A percentile compares a stretch with the other conserved stretches of the same genome.
Evolutionary conservation across 176 grass and related monocot genomes (phyloP).

Genomic region (Chrysopogon serrulatus): DNA sequence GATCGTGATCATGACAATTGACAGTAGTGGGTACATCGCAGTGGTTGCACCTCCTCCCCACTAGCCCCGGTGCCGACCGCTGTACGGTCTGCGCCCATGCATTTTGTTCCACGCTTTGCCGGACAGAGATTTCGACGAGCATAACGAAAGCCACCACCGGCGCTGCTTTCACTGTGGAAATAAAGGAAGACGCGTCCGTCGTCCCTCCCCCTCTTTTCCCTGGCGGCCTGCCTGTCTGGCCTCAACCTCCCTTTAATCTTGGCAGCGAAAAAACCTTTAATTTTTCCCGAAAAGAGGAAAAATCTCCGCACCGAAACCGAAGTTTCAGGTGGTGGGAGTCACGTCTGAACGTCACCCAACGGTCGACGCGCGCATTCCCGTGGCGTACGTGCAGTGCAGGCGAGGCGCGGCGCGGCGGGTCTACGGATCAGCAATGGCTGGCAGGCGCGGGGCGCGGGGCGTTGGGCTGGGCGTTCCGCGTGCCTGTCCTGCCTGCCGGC

Average conservation of each 20-base stretch:
- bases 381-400: neutral
- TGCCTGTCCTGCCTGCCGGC: neutral
- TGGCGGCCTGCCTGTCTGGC: no score
- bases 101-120: conserved; percentile 16
- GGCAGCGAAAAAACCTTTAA: neutral
- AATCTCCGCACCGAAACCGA: neutral
- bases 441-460: no score
- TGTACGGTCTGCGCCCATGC: conserved; percentile 23
- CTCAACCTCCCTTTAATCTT: neutral
- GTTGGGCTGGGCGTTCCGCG: neutral
- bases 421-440: neutral
- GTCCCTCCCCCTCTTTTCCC: neutral
- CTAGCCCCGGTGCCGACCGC: neutral
- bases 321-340: neutral
- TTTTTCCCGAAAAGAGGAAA: neutral
- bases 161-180: neutral
- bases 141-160: conserved; percentile 12
- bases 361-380: neutral
- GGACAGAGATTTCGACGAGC: conserved; percentile 29
- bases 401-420: neutral
- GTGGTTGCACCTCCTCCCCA: conserved; percentile 8
- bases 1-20: neutral
- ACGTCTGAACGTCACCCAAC: neutral
- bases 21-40: neutral
- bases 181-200: neutral